These are phyloP conservation scores for Paramecium bursaria DNA, from an alignment of 73 alveolate genomes.

Conservation along the genomic window DNA sequence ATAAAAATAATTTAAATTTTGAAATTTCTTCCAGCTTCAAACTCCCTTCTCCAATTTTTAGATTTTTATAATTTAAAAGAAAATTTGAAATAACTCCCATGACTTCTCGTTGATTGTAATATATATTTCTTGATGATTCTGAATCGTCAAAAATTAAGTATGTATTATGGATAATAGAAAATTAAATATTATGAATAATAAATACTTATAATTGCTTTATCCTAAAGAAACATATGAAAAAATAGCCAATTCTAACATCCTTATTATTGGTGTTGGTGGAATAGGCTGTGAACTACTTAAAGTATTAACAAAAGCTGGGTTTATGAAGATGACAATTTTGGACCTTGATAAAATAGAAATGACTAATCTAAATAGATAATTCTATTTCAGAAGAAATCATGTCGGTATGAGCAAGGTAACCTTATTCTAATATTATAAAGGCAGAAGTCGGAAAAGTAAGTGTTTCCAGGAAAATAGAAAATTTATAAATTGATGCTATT, in stretches of 20 bases:
- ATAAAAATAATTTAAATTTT: too few relatives aligned
- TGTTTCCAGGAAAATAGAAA: constrained; percentile 77
- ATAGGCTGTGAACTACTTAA: constrained; percentile 96
- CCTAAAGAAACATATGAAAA: constrained; percentile 61
- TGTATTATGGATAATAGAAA: too few relatives aligned
- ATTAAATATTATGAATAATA: too few relatives aligned
- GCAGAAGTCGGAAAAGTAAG: constrained; percentile 84
- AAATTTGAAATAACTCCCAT: too few relatives aligned
- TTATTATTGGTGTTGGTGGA: constrained; percentile 98
- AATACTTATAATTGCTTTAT: constrained; percentile 30
- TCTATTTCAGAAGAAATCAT: constrained; percentile 91
- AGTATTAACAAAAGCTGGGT: constrained; percentile 88
- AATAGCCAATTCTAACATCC: constrained; percentile 73
- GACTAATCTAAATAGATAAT: constrained; percentile 93
- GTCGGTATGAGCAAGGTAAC: constrained; percentile 87
- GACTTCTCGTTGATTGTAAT: too few relatives aligned
- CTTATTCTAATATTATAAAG: neutral
- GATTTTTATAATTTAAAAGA: too few relatives aligned
- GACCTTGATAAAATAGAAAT: constrained; percentile 97
- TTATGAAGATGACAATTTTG: constrained; percentile 81
- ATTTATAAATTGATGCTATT: constrained; percentile 75
- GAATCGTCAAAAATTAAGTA: too few relatives aligned
- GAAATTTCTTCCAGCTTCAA: too few relatives aligned
- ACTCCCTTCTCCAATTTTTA: too few relatives aligned
- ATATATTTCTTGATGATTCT: too few relatives aligned